Evolutionary conservation across 331 rosid species (phyloP), one percentile per base, ranked within the genome.

Genomic region (Malus hybrid): DNA sequence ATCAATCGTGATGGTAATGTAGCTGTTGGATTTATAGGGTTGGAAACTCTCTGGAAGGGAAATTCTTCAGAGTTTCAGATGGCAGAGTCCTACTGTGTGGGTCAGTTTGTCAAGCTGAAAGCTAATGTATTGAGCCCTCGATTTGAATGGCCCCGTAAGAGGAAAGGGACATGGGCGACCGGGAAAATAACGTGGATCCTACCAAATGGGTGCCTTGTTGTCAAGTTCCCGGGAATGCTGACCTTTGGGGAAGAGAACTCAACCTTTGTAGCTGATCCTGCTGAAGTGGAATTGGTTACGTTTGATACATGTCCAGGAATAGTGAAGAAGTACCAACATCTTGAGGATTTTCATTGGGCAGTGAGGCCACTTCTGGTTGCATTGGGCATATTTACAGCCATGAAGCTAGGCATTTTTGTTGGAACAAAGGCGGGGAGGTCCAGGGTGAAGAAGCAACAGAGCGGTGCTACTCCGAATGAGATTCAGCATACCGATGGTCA

Each of bases 301-400:
- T 90, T 94, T 24, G 73, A 54, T 62, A 81, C 89, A 3, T 90
- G 97, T 76, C 86, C 90, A 1, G 93, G 96, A 42, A 28, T 92
- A 76, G 79, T 88, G 62, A 90, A 84, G 61, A 94, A 90, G 83
- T 94, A 86, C 83, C 92, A 92, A 73, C 99, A 94, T 80, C 74
- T 94, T 1, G 99, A 85, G 82, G 88, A 94, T 86, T 89, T 90
- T 78, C 99, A 94, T 67, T 88, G 97, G 99, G 86, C 93, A 9
- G 87, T 94, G 20, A 81, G 96, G 56, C 99, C 99, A 60, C 78
- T 86, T 83, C 66, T 92, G 67, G 82, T 88, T 76, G 93, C 90
- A 48, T 59, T 94, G 11, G 89, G 97, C 20, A 61, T 94, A 48
- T 79, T 88, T n/a, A 86, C 97, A 39, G 90, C 92, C 65, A 55